A percentile compares a stretch with the other conserved stretches of the same genome.
Conservation (phyloP, 768 basidiomycete species). For the Hysterangium stoloniferum region DNA sequence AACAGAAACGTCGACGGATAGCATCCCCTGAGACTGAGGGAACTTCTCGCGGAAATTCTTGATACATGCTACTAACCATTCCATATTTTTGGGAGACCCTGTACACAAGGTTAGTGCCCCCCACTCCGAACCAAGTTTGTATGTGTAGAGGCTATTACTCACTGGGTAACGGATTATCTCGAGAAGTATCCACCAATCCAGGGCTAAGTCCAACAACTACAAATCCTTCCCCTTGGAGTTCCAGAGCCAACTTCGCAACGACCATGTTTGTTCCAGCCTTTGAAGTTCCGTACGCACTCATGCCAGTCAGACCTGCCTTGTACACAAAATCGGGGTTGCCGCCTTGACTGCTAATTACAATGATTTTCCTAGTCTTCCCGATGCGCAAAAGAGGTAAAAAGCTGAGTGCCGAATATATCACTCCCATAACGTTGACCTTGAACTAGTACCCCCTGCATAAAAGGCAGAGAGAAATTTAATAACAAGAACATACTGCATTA, state of each 20-base stretch:
- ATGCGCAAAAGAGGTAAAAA: constrained; percentile 33
- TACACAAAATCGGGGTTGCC: constrained; percentile 24
- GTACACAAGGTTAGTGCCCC: constrained; percentile 3
- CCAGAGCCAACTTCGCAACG: constrained; percentile 29
- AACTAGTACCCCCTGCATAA: constrained; percentile 20
- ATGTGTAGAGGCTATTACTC: background rate
- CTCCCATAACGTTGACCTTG: constrained; percentile 29
- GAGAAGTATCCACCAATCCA: constrained; percentile 28
- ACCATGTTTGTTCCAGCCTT: constrained; percentile 33
- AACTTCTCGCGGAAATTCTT: background rate
- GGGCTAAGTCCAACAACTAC: constrained; percentile 31
- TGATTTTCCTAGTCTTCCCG: constrained; percentile 28
- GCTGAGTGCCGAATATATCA: constrained; percentile 27
- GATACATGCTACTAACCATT: background rate
- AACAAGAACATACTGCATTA: constrained; percentile 7
- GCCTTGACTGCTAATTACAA: constrained; percentile 22
- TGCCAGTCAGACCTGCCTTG: constrained; percentile 3
- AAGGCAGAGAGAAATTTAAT: background rate
- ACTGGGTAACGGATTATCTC: constrained; percentile 4
- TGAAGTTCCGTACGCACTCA: constrained; percentile 26
- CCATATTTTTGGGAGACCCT: constrained; percentile 15
- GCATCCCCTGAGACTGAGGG: constrained; percentile 16
- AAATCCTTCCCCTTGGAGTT: constrained; percentile 19
- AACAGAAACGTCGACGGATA: constrained; percentile 17
- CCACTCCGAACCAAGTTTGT: background rate